Percentiles rank a stretch among this genome's conserved stretches.
phyloP scores from a whole-genome alignment of 345 rosid species.

The Turritis glabra region DNA sequence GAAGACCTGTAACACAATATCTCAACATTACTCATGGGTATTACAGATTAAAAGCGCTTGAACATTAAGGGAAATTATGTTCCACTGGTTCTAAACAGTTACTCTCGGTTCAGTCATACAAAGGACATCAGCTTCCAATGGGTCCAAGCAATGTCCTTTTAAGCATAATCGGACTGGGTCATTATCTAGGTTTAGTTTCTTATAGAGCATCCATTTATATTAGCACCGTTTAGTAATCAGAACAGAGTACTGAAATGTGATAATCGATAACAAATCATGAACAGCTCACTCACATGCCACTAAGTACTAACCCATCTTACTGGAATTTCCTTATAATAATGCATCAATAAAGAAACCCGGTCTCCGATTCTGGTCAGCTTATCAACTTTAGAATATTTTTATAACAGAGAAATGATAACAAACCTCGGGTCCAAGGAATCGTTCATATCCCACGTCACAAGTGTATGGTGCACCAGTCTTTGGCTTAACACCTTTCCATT shows the following conservation, averaged over 20 bases:
- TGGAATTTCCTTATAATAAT: background rate
- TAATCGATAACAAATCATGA: background rate
- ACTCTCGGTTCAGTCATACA: background rate
- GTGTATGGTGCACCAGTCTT: conserved; percentile 98
- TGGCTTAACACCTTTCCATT: conserved; percentile 90
- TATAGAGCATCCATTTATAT: background rate
- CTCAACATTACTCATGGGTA: conserved; percentile 14
- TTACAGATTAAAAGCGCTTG: conserved; percentile 1
- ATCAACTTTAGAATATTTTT: background rate
- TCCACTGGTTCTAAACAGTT: background rate
- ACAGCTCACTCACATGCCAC: background rate
- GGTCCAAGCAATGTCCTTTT: background rate
- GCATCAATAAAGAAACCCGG: background rate
- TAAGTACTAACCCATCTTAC: background rate
- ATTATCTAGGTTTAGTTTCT: background rate
- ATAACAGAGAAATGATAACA: conserved; percentile 30
- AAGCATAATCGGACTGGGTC: background rate
- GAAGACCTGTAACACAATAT: conserved; percentile 62
- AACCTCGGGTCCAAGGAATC: conserved; percentile 99
- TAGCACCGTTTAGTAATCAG: background rate
- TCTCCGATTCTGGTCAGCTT: background rate
- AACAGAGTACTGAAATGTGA: background rate
- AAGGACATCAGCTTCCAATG: background rate
- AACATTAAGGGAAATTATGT: conserved; percentile 3
- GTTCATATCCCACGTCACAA: conserved; percentile 94